A percentile compares a stretch with the other conserved stretches of the same genome.
phyloP scores from a whole-genome alignment of 176 grass and related monocot species.

The Tillandsia leiboldiana region DNA sequence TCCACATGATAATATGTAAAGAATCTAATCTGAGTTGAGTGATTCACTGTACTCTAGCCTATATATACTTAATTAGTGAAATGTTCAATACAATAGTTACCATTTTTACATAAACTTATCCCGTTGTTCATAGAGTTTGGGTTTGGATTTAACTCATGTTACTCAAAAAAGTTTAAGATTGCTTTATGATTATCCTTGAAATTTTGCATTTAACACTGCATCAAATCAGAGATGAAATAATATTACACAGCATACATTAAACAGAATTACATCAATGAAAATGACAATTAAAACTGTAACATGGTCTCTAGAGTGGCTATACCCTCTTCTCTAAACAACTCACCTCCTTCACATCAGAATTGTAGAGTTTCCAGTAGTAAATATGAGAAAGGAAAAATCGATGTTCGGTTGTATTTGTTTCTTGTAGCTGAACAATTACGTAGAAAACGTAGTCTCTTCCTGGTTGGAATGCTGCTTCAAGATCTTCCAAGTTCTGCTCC shows the following conservation, averaged over 20 bases:
- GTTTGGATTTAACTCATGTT: too few species aligned
- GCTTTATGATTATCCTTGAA: too few species aligned
- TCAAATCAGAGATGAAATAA: too few species aligned
- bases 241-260: too few species aligned
- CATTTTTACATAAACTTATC: neutral
- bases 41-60: too few species aligned
- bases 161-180: too few species aligned
- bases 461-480: slow-evolving; percentile 53
- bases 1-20: too few species aligned
- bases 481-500: slow-evolving; percentile 54
- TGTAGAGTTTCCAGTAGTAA: neutral
- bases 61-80: neutral
- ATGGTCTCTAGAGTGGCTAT: neutral
- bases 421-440: slow-evolving; percentile 29
- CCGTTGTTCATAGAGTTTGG: too few species aligned
- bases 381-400: neutral
- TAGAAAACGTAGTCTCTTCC: slow-evolving; percentile 58
- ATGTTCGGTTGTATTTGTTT: slow-evolving; percentile 10
- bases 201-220: too few species aligned
- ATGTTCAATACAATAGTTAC: too few species aligned
- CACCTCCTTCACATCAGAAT: neutral
- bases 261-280: too few species aligned
- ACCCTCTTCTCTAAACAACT: neutral
- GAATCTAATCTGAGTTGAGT: neutral
- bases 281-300: too few species aligned